These are phyloP conservation scores for Pleurostoma richardsiae DNA, from an alignment of 2,329 filamentous ascomycete genomes.

Conservation along the genomic window DNA sequence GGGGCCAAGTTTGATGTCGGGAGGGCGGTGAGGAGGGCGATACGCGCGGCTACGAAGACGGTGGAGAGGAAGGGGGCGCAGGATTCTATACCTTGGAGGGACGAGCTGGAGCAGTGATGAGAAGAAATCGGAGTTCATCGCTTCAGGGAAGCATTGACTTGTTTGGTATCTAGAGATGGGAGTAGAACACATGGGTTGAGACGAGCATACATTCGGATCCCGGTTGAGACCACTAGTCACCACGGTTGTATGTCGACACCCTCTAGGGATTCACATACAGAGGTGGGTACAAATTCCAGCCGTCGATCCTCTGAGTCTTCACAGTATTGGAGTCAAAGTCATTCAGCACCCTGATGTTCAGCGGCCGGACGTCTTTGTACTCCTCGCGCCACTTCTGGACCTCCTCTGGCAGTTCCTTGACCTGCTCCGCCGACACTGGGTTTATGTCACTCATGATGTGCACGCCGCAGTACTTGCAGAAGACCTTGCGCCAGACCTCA, in stretches of 20 bases:
- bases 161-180: too few relatives aligned
- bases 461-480: constrained; percentile 45
- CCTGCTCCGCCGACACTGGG: constrained; percentile 26
- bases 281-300: constrained; percentile 19
- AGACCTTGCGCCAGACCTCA: constrained; percentile 30
- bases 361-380: constrained; percentile 14
- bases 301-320: constrained; percentile 16
- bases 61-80: constrained; percentile 62
- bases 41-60: constrained; percentile 59
- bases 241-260: neutral
- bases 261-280: constrained; percentile 34
- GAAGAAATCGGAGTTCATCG: too few relatives aligned
- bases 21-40: constrained; percentile 55
- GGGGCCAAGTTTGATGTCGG: constrained; percentile 44
- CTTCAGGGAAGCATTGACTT: too few relatives aligned
- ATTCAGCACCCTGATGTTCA: constrained; percentile 34
- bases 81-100: constrained; percentile 61
- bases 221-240: too few relatives aligned
- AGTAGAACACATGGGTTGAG: too few relatives aligned
- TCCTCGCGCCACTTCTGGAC: constrained; percentile 12
- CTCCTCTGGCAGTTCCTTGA: constrained; percentile 23
- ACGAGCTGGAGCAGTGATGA: constrained; percentile 28
- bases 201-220: too few relatives aligned
- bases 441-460: constrained; percentile 26
- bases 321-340: constrained; percentile 27